Percentiles rank a stretch among this genome's conserved stretches.
Conservation (phyloP, 495 filamentous ascomycete genomes). For the Hypoxylon rickii region DNA sequence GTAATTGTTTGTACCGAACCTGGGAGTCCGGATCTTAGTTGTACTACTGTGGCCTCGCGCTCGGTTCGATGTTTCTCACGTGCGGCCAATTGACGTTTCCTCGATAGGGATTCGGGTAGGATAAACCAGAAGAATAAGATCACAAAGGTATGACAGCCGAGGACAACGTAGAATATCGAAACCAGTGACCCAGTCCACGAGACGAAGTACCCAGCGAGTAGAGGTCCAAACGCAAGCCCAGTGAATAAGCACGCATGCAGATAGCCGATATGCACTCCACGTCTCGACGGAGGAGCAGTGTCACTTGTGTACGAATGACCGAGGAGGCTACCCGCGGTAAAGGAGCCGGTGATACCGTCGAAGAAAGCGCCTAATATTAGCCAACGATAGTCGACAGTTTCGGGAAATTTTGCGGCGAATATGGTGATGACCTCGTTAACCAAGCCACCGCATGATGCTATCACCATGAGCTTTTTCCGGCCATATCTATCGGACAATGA, state of each 20-base stretch:
- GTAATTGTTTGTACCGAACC: conserved; percentile 20
- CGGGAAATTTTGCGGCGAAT: conserved; percentile 72
- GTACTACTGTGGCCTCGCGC: conserved; percentile 20
- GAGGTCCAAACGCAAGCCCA: conserved; percentile 82
- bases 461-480: conserved; percentile 69
- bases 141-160: conserved; percentile 73
- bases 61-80: conserved; percentile 63
- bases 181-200: conserved; percentile 68
- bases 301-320: conserved; percentile 85
- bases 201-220: conserved; percentile 77
- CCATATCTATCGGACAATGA: conserved; percentile 88
- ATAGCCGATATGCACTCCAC: conserved; percentile 86
- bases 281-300: conserved; percentile 75
- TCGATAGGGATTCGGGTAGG: conserved; percentile 81
- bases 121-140: conserved; percentile 68
- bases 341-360: conserved; percentile 86
- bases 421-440: conserved; percentile 74
- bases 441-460: conserved; percentile 69
- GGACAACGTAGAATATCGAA: conserved; percentile 75
- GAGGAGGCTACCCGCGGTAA: conserved; percentile 79
- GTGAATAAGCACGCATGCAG: conserved; percentile 86
- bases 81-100: conserved; percentile 67
- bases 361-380: conserved; percentile 73
- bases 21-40: conserved; percentile 29
- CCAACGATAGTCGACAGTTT: conserved; percentile 69